These are phyloP conservation scores for Andrographis paniculata DNA, from an alignment of 305 asterid genomes.

Conservation along the genomic window DNA sequence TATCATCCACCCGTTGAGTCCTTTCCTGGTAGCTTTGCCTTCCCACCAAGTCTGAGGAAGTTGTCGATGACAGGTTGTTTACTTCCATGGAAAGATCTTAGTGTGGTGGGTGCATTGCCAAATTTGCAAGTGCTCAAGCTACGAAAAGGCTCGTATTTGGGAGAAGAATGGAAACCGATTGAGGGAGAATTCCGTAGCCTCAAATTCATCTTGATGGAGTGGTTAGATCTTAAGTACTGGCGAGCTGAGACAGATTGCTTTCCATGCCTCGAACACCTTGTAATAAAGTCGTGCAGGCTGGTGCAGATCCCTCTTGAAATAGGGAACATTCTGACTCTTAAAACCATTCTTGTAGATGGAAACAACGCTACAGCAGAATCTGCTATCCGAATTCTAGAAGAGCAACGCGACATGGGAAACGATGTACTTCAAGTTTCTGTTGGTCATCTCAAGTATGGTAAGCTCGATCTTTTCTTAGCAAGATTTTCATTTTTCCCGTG, in stretches of 20 bases:
- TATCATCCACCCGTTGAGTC: too few relatives aligned
- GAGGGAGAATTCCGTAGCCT: slow-evolving; percentile 12
- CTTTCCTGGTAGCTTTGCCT: neutral
- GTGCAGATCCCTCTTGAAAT: neutral
- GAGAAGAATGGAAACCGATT: slow-evolving; percentile 11
- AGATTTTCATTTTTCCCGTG: too few relatives aligned
- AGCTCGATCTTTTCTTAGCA: too few relatives aligned
- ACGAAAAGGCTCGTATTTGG: neutral
- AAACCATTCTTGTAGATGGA: neutral
- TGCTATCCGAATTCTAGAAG: too few relatives aligned
- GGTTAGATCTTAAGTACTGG: neutral
- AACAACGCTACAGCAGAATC: neutral
- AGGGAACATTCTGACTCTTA: neutral
- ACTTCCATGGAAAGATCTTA: neutral
- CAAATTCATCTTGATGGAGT: slow-evolving; percentile 2
- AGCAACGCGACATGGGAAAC: too few relatives aligned
- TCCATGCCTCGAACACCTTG: neutral
- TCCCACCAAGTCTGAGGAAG: slow-evolving; percentile 3
- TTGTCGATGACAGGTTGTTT: neutral
- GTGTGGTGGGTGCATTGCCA: slow-evolving; percentile 12
- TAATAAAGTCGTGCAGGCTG: neutral
- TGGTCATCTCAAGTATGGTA: too few relatives aligned
- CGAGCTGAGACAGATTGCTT: slow-evolving; percentile 3
- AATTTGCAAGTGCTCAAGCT: slow-evolving; percentile 15
- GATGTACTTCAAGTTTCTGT: too few relatives aligned